Base-by-base conservation (phyloP, 495 filamentous ascomycete species). In the Tetracladium marchalianum region DNA sequence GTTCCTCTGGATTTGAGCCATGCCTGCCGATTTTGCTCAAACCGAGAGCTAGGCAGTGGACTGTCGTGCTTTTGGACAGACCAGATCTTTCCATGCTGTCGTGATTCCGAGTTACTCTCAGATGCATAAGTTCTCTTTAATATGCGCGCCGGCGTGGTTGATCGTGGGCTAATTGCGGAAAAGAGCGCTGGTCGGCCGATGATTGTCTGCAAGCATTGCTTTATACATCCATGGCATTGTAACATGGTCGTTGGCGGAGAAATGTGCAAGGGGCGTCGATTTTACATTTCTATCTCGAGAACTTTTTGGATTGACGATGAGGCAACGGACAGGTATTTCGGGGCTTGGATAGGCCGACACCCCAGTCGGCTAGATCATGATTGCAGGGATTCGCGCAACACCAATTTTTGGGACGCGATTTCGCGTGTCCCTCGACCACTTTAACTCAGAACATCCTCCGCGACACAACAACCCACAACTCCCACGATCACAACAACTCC, bases 1-100 rank as follows among this genome's bases (percentile, higher is more conserved):
- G 39, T 35, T 9, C 51, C 51, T 40, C 51, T 54, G n/a, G 51
- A 54, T 27, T 54, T 39, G 11, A 55, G 8, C 52, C 52, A 51
- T 51, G 40, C 31, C 31, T 45, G 16, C 31, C 47, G 35, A 36
- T 16, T 36, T n/a, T 36, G 22, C 22, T 27, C 22, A 27, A 27
- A 27, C 22, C 22, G 3, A 7, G 22, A 27, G 22, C 22, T 27
- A 7, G 22, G 22, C 22, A 27, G 22, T 3, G 22, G 22, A 7
- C 22, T 27, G 22, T 7, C 7, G 22, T 27, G 22, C 22, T 27
- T 27, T 27, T 27, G 22, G 22, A 27, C 7, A 27, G 22, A 27
- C 22, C 22, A 27, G 3, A 27, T 7, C 22, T 27, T 27, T 7
- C 7, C 22, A 27, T 27, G 22, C 22, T 27, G 22, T 27, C 22